A percentile compares a stretch with the other conserved stretches of the same genome.
Evolutionary conservation across 495 filamentous ascomycete species (phyloP).

Genomic region (Penicillium herquei): DNA sequence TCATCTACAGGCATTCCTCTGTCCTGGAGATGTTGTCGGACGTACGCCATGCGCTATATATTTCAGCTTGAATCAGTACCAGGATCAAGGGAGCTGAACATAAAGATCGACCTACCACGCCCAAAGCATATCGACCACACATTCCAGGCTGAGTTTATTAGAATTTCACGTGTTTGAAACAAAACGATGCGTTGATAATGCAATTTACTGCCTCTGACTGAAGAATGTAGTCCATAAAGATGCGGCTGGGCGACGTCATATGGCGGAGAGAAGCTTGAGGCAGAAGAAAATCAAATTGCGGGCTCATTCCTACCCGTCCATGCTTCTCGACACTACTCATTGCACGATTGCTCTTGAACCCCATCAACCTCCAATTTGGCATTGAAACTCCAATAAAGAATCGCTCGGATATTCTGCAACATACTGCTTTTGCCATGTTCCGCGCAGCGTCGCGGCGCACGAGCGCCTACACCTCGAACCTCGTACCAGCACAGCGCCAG

Average conservation of each 20-base stretch:
- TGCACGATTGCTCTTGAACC: too few species aligned
- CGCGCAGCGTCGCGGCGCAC: slow-evolving; percentile 34
- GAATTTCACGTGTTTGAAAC: background rate
- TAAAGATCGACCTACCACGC: slow-evolving; percentile 56
- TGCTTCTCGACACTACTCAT: too few species aligned
- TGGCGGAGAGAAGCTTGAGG: slow-evolving; percentile 28
- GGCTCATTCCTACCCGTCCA: slow-evolving; percentile 1
- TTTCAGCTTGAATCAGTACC: slow-evolving; percentile 6
- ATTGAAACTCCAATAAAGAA: too few species aligned
- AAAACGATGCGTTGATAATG: background rate
- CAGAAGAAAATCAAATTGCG: slow-evolving; percentile 24
- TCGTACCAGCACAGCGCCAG: slow-evolving; percentile 20
- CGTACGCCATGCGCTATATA: slow-evolving; percentile 55
- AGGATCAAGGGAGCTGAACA: slow-evolving; percentile 1
- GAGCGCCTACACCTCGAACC: slow-evolving; percentile 20
- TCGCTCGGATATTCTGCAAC: background rate
- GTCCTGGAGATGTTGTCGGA: slow-evolving; percentile 68
- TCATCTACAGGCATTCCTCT: slow-evolving; percentile 77
- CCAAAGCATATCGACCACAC: slow-evolving; percentile 85
- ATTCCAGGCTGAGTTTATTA: slow-evolving; percentile 42
- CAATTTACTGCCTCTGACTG: background rate
- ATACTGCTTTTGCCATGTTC: slow-evolving; percentile 30
- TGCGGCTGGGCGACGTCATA: slow-evolving; percentile 27
- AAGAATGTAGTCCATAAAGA: background rate
- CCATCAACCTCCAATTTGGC: too few species aligned